These are phyloP conservation scores for Lactifluus hygrophoroides DNA, from an alignment of 768 basidiomycete genomes.

Conservation along the genomic window DNA sequence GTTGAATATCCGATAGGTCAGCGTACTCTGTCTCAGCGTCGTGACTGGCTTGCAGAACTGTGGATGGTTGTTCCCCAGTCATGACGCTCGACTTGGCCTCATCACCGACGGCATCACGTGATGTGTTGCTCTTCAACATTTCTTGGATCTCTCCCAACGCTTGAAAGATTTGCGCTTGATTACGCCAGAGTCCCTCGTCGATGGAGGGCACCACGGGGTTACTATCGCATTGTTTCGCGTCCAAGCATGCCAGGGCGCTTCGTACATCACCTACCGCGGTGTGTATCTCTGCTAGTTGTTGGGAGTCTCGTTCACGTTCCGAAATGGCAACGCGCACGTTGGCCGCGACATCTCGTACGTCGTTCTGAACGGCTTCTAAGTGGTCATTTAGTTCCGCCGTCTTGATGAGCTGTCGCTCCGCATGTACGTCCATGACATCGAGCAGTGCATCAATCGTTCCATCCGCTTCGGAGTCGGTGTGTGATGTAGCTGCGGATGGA, in stretches of 20 bases:
- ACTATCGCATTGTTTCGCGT: neutral
- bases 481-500: slow-evolving; percentile 1
- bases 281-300: slow-evolving; percentile 18
- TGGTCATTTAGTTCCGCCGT: slow-evolving; percentile 8
- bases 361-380: slow-evolving; percentile 9
- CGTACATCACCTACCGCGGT: slow-evolving; percentile 7
- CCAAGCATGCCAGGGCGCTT: neutral
- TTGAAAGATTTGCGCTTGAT: slow-evolving; percentile 1
- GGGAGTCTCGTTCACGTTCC: slow-evolving; percentile 11
- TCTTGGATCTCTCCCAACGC: slow-evolving; percentile 32
- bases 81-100: neutral
- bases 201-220: neutral
- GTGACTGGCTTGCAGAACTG: slow-evolving; percentile 16
- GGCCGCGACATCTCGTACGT: slow-evolving; percentile 6
- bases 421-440: slow-evolving; percentile 17
- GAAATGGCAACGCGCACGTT: slow-evolving; percentile 9
- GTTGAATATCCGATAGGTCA: slow-evolving; percentile 27
- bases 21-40: slow-evolving; percentile 3
- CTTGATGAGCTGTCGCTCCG: slow-evolving; percentile 18
- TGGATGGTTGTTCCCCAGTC: slow-evolving; percentile 20
- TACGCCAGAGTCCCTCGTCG: neutral
- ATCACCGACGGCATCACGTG: slow-evolving; percentile 27
- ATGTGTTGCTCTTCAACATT: slow-evolving; percentile 33
- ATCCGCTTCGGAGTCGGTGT: neutral
- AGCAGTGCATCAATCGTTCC: slow-evolving; percentile 6